Base-by-base conservation (phyloP, 2,329 filamentous ascomycete species). In the Neonectria sp. region DNA sequence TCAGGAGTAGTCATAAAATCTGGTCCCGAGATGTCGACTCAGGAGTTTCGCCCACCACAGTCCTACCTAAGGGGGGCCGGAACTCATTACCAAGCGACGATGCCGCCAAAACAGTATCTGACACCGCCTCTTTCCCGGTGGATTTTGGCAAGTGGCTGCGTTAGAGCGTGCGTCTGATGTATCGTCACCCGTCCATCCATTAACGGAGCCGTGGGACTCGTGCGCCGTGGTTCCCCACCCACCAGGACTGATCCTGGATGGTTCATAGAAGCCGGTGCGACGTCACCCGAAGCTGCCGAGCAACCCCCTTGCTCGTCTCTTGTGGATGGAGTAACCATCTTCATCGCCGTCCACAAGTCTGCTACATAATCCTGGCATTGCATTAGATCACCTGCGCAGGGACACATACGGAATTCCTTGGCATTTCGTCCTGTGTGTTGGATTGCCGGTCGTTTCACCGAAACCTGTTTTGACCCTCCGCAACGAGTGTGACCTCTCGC, bases 71-170 rank as follows among this genome's bases (percentile, higher is more conserved):
- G 17, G 8, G 6, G 6, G 11, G 29, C 25, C 43, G 25, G 49
- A 52, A 43, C 52, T 59, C 29, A 55, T 58, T 24, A 15, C 11
- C 29, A 35, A 53, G 29, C 4, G 8, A 35, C 25, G 11, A 12
- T 33, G 5, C 17, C 31, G 11, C 11, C 4, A 37, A 37, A 17
- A 15, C 35, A 17, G 15, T 37, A 5, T 17, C 35, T 37, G 4
- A 11, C 5, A 37, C 35, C 35, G 55, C 27, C 31, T 64, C 6
- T 53, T 60, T 27, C 43, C 48, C 27, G 46, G 53, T 24, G 12
- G 40, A 49, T 31, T 33, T 27, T 55, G 24, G 9, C 56, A 46
- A 60, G 25, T 71, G 63, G 43, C 48, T 69, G 63, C 67, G 40
- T 56, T 71, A 56, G 56, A 24, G 7, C 33, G 29, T 58, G 46